Base-by-base conservation (phyloP, 139 green algal species). In the Edaphochlamys debaryana region DNA sequence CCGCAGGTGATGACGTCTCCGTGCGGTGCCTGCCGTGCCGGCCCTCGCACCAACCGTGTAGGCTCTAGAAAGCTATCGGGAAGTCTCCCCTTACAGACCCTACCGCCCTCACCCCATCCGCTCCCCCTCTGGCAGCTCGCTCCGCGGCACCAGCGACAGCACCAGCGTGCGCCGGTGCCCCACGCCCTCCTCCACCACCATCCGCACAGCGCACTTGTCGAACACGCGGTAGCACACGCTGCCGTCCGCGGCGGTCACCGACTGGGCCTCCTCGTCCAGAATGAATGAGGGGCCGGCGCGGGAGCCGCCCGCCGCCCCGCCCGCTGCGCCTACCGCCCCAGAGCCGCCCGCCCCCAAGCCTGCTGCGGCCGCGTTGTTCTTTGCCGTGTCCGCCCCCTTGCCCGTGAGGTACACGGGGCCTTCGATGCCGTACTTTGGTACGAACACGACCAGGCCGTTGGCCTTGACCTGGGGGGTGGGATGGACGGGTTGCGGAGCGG, bases 401-500 rank as follows among this genome's bases (percentile, higher is more conserved):
- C 68, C 60, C 4, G 84, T 88, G 25, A 93, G 70, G 77, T 89
- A 97, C 9, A 99, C 94, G 0, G 94, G 92, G 0, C 96, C 97
- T 84, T 99, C 97, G 63, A 99, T 99, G 68, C 97, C 97, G 79
- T 96, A 99, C 88, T 98, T 98, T 54, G 97, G 97, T 52, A 99
- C 95, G 85, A 98, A 98, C 27, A 98, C 96, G 32, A 99, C 92
- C 9, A 99, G 71, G 2, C 96, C 96, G 79, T 99, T 98, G 63
- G 92, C 80, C 42, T 95, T 93, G 54, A 97, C 92, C 91, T 96
- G 93, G 20, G 0, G 48, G 42, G 3, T 13, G 8, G n/a, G n/a
- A 4, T 30, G 60, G n/a, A 30, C 54, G 30, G 54, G 54, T n/a
- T n/a, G n/a, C n/a, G n/a, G n/a, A n/a, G n/a, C n/a, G n/a, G 15